A percentile compares a stretch with the other conserved stretches of the same genome.
Conservation (phyloP, 805 yeast species). For the Sugiyamaella marilandica region DNA sequence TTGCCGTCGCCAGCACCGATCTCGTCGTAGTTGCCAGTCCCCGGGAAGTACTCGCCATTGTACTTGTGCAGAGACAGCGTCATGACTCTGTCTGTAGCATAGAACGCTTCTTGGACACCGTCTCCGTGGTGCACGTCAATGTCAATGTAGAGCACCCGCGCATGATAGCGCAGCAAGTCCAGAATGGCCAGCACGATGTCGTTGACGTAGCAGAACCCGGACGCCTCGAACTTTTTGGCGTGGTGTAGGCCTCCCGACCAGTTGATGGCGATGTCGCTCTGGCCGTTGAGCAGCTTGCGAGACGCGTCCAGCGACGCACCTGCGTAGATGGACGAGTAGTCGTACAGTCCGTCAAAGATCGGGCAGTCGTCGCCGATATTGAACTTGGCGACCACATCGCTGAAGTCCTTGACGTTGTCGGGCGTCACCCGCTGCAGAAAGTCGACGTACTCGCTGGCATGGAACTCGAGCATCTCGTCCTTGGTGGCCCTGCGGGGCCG, state of each 20-base stretch:
- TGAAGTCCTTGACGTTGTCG: constrained; percentile 55
- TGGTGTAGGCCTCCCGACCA: constrained; percentile 94
- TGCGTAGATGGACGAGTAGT: constrained; percentile 78
- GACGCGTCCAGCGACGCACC: constrained; percentile 93
- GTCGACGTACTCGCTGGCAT: constrained; percentile 78
- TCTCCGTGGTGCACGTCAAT: constrained; percentile 94
- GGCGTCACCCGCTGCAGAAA: constrained; percentile 76
- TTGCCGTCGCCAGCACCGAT: constrained; percentile 82
- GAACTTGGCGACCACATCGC: constrained; percentile 53
- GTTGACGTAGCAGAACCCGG: constrained; percentile 87
- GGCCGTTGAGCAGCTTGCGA: constrained; percentile 71
- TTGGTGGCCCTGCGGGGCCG: constrained; percentile 76
- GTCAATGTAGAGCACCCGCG: constrained; percentile 82
- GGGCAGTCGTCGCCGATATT: constrained; percentile 95
- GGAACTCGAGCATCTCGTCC: constrained; percentile 77
- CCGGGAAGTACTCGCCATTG: constrained; percentile 87
- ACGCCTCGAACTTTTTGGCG: constrained; percentile 84
- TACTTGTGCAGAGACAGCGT: constrained; percentile 88
- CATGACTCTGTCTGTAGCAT: constrained; percentile 87
- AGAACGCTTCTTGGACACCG: constrained; percentile 93
- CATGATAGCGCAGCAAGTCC: constrained; percentile 73
- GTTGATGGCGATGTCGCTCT: constrained; percentile 86
- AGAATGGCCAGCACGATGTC: constrained; percentile 84
- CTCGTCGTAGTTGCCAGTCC: constrained; percentile 83
- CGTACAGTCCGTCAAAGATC: constrained; percentile 90